phyloP scores from a whole-genome alignment of 2,329 filamentous ascomycete genomes.

The Fusarium sp. region DNA sequence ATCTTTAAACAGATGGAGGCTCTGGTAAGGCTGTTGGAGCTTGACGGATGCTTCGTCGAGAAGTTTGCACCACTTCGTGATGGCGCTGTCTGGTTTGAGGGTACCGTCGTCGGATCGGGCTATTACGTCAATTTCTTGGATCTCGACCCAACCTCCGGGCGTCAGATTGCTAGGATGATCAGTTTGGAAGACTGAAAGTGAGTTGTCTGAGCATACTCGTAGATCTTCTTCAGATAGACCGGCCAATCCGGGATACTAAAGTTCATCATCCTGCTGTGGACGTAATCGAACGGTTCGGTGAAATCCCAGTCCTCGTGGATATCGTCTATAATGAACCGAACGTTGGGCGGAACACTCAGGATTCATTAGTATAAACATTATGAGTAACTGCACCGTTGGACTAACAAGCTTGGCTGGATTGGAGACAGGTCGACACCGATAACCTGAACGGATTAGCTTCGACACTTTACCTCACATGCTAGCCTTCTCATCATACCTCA shows the following conservation, averaged over 20 bases:
- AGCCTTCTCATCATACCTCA: neutral
- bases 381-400: no score
- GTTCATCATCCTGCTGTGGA: conserved; percentile 13
- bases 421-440: neutral
- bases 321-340: conserved; percentile 8
- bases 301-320: conserved; percentile 2
- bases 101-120: conserved; percentile 1
- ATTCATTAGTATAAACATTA: neutral
- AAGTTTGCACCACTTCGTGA: conserved; percentile 3
- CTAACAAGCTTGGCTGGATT: conserved; percentile 6
- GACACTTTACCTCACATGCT: no score
- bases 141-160: conserved; percentile 3
- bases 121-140: conserved; percentile 6
- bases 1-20: neutral
- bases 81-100: neutral
- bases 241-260: neutral
- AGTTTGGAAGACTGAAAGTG: no score
- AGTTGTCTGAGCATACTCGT: neutral
- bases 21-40: neutral
- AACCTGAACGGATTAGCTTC: neutral
- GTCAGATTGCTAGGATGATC: neutral
- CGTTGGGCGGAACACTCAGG: neutral
- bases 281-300: neutral
- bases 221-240: neutral
- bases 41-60: neutral